Conservation (phyloP, 1,284 basidiomycete species). For the Microbotryum violaceum region DNA sequence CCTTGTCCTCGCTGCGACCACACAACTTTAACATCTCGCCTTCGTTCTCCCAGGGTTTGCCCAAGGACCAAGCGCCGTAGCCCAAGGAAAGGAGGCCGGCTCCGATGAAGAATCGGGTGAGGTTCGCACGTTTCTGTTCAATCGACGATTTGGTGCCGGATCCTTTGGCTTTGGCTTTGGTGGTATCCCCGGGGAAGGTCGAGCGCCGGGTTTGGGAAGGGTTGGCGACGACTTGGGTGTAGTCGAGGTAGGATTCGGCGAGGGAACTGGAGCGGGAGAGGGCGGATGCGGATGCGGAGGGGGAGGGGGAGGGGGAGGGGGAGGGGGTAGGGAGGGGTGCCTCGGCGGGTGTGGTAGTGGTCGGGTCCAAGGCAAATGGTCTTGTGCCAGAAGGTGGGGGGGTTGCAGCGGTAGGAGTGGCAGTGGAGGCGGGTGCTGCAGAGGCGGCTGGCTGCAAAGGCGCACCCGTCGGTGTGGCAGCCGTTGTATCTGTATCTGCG, state of each 20-base stretch:
- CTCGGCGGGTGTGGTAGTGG: not conserved
- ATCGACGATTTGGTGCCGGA: slow-evolving; percentile 37
- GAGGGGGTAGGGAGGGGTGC: not conserved
- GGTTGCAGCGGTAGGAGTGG: slow-evolving; percentile 1
- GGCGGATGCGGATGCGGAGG: not conserved
- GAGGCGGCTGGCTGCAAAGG: no score
- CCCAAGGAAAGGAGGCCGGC: slow-evolving; percentile 31
- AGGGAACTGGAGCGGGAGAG: slow-evolving; percentile 13
- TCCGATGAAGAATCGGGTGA: slow-evolving; percentile 30
- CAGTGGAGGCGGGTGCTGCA: not conserved
- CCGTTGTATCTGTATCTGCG: no score
- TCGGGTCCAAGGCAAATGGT: no score
- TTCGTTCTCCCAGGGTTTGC: slow-evolving; percentile 39
- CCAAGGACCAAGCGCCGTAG: slow-evolving; percentile 35
- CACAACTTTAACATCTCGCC: slow-evolving; percentile 33
- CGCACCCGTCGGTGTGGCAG: no score
- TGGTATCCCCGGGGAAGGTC: slow-evolving; percentile 29
- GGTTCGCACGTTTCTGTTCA: slow-evolving; percentile 38
- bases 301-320: not conserved
- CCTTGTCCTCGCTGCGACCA: slow-evolving; percentile 27
- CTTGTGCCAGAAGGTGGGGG: not conserved
- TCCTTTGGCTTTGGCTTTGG: slow-evolving; percentile 38
- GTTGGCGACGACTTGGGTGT: slow-evolving; percentile 32
- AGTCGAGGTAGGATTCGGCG: slow-evolving; percentile 34
- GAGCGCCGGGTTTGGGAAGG: not conserved